Evolutionary conservation across 805 yeast genomes (phyloP).

Genomic region (Cyberlindnera misumaiensis): DNA sequence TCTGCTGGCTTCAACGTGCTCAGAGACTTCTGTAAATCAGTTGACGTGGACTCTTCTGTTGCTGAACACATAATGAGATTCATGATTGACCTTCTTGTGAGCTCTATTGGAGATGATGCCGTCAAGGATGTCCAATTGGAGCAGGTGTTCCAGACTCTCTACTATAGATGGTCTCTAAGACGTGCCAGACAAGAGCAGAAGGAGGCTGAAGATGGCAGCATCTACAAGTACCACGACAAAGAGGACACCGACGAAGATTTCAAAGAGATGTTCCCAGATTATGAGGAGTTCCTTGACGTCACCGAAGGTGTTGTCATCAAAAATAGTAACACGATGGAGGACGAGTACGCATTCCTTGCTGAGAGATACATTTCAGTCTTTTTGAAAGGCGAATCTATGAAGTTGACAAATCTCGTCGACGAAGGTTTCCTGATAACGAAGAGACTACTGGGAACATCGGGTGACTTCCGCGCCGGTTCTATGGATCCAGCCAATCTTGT

Average conservation of each 20-base stretch:
- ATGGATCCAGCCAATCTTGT: constrained; percentile 28
- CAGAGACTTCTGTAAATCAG: constrained; percentile 31
- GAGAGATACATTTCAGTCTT: constrained; percentile 40
- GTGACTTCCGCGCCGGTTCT: constrained; percentile 16
- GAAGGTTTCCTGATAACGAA: constrained; percentile 35
- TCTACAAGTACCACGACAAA: constrained; percentile 60
- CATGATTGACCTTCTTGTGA: constrained; percentile 32
- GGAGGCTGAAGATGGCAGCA: constrained; percentile 49
- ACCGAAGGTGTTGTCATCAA: constrained; percentile 20
- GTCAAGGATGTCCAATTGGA: constrained; percentile 26
- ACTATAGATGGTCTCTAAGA: constrained; percentile 78
- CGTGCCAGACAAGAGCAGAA: constrained; percentile 60
- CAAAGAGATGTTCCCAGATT: constrained; percentile 77
- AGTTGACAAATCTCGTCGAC: constrained; percentile 26
- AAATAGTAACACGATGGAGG: constrained; percentile 33
- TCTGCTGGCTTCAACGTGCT: constrained; percentile 28
- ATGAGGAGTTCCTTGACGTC: constrained; percentile 52
- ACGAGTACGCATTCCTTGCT: constrained; percentile 42
- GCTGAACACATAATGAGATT: constrained; percentile 47
- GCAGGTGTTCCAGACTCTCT: constrained; percentile 50
- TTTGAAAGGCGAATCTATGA: constrained; percentile 12
- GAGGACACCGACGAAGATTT: constrained; percentile 79
- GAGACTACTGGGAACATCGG: constrained; percentile 21
- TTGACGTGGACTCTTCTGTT: constrained; percentile 36
- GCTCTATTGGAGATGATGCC: constrained; percentile 14